Base-by-base conservation (phyloP, 352 stramenopile genomes). In the Globisporangium polare region DNA sequence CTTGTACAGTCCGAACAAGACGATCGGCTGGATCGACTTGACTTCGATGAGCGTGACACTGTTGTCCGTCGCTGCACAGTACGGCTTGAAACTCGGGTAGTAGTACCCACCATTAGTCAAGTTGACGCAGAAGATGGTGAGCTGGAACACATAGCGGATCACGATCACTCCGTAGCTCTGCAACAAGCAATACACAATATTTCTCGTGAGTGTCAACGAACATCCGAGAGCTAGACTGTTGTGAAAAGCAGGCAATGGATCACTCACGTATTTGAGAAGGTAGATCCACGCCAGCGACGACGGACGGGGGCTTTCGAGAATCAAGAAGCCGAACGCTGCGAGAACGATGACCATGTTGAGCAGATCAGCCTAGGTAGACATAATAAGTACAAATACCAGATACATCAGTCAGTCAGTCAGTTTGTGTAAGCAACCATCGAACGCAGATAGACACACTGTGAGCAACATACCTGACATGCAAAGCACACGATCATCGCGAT, bases 1-100 rank as follows among this genome's bases (percentile, higher is more conserved):
- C 64, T 96, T 96, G 71, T 92, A 96, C 29, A 96, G 56, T 2
- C 87, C 87, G 52, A 94, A 68, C n/a, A 94, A 56, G 12, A 94
- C 82, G 22, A 90, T 79, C 0, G 82, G 78, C 53, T 94, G 87
- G 35, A 96, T 88, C 12, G 83, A 65, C 47, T 89, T 82, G 10
- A 77, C 72, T 50, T 83, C 82, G 15, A 58, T 80, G 53, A 37
- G 65, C 62, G 43, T 74, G 26, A 62, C 26, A 5, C 53, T 51
- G 50, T 74, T 55, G 56, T 62, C 39, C 56, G 71, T 78, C 15
- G 18, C 53, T 24, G 24, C 53, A 45, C 86, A 95, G 24, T 80
- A 90, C n/a, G 86, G 83, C 57, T 93, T 78, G 56, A 94, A 63
- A 39, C 81, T 94, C 15, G 86, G 86, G 43, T 92, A 91, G 58